Percentiles rank a stretch among this genome's conserved stretches.
phyloP scores from a whole-genome alignment of 1,139 yeast species.

The Yamadazyma aaseri region DNA sequence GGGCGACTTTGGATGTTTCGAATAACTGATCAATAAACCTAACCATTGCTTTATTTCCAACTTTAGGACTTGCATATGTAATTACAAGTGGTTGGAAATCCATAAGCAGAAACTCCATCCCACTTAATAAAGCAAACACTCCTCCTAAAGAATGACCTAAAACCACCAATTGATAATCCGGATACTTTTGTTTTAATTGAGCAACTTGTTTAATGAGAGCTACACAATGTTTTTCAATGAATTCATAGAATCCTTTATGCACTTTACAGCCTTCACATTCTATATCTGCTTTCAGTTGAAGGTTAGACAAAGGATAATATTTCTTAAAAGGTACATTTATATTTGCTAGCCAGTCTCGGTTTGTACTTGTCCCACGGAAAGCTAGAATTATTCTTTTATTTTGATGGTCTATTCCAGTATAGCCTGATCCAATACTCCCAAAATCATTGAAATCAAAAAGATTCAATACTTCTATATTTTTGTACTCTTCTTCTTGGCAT shows the following conservation, averaged over 20 bases:
- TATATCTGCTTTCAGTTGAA: conserved; percentile 10
- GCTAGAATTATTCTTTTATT: conserved; percentile 37
- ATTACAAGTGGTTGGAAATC: conserved; percentile 55
- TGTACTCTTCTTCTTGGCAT: conserved; percentile 20
- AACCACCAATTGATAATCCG: conserved; percentile 50
- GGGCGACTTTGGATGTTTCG: conserved; percentile 27
- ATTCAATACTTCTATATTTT: conserved; percentile 30
- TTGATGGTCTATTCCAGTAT: conserved; percentile 41
- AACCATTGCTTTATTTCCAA: conserved; percentile 54
- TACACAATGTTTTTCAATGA: conserved; percentile 38
- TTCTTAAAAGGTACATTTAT: conserved; percentile 41
- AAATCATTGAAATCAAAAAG: conserved; percentile 39
- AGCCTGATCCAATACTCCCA: conserved; percentile 54
- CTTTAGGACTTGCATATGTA: conserved; percentile 60
- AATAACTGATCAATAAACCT: conserved; percentile 53
- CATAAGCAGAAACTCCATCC: conserved; percentile 52
- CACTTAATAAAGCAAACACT: conserved; percentile 62
- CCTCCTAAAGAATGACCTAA: conserved; percentile 78
- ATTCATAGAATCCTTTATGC: conserved; percentile 59
- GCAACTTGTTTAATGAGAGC: conserved; percentile 30
- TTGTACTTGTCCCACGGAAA: conserved; percentile 59
- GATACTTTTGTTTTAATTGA: conserved; percentile 30
- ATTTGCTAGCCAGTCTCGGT: conserved; percentile 59
- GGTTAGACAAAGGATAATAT: conserved; percentile 33
- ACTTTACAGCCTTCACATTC: conserved; percentile 51